These are phyloP conservation scores for Candida xiaguanensis DNA, from an alignment of 805 yeast species.

Conservation along the genomic window DNA sequence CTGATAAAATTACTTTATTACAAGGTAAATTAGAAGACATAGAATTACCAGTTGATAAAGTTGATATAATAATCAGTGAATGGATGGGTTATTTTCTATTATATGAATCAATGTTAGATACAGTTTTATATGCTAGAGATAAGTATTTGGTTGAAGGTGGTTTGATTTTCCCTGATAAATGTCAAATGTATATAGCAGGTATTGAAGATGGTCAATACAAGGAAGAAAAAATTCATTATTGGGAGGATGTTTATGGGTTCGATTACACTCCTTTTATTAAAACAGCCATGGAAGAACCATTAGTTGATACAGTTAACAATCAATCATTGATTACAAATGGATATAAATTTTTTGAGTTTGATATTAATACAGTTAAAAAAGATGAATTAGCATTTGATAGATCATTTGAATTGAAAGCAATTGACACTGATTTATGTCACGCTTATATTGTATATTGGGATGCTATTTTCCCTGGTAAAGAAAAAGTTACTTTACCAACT, in stretches of 20 bases:
- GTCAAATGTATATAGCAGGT: constrained; percentile 84
- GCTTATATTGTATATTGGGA: constrained; percentile 96
- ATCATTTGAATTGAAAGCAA: constrained; percentile 67
- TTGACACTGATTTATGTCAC: constrained; percentile 77
- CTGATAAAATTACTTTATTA: constrained; percentile 80
- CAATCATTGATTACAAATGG: constrained; percentile 69
- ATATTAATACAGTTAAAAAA: constrained; percentile 82
- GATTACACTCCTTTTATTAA: constrained; percentile 90
- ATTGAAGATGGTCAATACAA: constrained; percentile 92
- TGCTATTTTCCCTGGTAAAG: constrained; percentile 74
- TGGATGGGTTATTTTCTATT: constrained; percentile 99
- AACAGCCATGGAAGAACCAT: constrained; percentile 86
- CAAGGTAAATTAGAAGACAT: constrained; percentile 96
- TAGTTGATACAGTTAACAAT: constrained; percentile 91
- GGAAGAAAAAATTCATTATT: constrained; percentile 83
- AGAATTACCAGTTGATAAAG: constrained; percentile 75
- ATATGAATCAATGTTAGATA: constrained; percentile 97
- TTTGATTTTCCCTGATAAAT: constrained; percentile 90
- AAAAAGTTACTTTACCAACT: constrained; percentile 76
- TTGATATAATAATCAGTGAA: constrained; percentile 92
- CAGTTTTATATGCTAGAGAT: constrained; percentile 93
- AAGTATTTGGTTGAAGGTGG: constrained; percentile 80
- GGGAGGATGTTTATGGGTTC: constrained; percentile 97
- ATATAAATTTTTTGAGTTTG: constrained; percentile 70
- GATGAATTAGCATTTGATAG: constrained; percentile 76